These are phyloP conservation scores for Candida maltosa DNA, from an alignment of 805 yeast genomes.

Conservation along the genomic window DNA sequence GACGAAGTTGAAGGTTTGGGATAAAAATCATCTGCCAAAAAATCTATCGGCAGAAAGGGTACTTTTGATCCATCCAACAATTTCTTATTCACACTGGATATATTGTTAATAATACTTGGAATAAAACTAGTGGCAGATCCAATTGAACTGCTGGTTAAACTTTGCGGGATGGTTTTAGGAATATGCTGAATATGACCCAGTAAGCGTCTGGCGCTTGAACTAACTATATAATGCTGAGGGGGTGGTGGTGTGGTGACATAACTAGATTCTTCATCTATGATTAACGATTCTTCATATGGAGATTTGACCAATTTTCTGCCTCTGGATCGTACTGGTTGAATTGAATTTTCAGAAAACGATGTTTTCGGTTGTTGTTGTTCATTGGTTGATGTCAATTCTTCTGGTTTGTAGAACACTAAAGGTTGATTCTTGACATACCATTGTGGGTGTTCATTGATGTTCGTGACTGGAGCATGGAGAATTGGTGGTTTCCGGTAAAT, in stretches of 20 bases:
- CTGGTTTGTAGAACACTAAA: conserved; percentile 3
- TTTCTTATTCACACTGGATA: conserved; percentile 33
- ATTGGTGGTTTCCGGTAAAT: conserved; percentile 1
- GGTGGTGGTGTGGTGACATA: conserved; percentile 11
- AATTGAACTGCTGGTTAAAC: conserved; percentile 7
- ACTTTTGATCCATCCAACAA: conserved; percentile 31
- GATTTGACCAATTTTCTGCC: conserved; percentile 6
- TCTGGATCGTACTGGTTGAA: conserved; percentile 4
- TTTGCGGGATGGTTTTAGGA: not conserved
- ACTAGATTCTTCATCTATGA: not conserved
- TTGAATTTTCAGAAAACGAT: not conserved
- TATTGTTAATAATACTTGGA: conserved; percentile 39
- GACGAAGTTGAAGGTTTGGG: no score
- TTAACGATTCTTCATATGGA: conserved; percentile 1
- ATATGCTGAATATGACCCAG: no score
- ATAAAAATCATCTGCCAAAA: conserved; percentile 28
- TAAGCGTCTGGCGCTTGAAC: conserved; percentile 4
- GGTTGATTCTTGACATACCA: conserved; percentile 30
- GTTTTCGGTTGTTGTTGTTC: not conserved
- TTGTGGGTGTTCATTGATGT: conserved; percentile 23
- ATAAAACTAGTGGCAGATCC: conserved; percentile 28
- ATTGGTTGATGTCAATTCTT: not conserved
- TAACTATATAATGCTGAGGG: conserved; percentile 14
- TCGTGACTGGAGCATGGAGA: conserved; percentile 1
- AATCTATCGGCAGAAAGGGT: conserved; percentile 42